These are phyloP conservation scores for Penicillium oxalicum DNA, from an alignment of 2,329 filamentous ascomycete genomes.

Conservation along the genomic window DNA sequence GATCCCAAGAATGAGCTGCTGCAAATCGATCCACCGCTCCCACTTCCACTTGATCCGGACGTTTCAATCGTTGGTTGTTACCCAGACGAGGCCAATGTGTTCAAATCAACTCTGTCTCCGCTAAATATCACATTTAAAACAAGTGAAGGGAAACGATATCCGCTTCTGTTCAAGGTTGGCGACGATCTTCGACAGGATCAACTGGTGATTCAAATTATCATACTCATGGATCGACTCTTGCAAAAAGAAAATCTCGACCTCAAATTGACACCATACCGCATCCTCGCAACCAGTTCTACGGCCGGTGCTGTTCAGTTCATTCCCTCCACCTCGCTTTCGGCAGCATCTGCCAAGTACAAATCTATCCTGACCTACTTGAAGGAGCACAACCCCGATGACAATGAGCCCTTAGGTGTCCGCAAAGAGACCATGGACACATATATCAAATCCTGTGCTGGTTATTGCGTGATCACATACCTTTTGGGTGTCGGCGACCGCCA, in stretches of 20 bases:
- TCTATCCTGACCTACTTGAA: constrained; percentile 74
- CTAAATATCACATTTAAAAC: constrained; percentile 90
- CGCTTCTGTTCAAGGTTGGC: constrained; percentile 94
- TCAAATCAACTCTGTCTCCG: constrained; percentile 90
- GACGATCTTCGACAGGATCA: constrained; percentile 96
- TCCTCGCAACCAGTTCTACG: constrained; percentile 82
- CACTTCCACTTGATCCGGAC: constrained; percentile 80
- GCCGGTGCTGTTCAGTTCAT: constrained; percentile 93
- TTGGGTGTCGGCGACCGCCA: constrained; percentile 94
- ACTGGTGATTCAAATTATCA: constrained; percentile 94
- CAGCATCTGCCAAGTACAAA: constrained; percentile 76
- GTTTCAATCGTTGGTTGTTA: constrained; percentile 72
- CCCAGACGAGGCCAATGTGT: constrained; percentile 80
- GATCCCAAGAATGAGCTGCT: constrained; percentile 88
- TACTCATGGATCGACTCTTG: constrained; percentile 90
- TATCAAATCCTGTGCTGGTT: constrained; percentile 90
- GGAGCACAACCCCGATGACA: constrained; percentile 80
- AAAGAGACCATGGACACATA: constrained; percentile 94
- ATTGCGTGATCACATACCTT: constrained; percentile 97
- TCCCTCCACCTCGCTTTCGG: constrained; percentile 75
- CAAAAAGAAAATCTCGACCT: constrained; percentile 95
- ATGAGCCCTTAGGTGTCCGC: constrained; percentile 74
- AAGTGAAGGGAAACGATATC: constrained; percentile 67
- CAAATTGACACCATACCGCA: constrained; percentile 91
- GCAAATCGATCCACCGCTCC: constrained; percentile 75